Conservation (phyloP, 129 eudicot species). For the Centrapalus pauciflorus region DNA sequence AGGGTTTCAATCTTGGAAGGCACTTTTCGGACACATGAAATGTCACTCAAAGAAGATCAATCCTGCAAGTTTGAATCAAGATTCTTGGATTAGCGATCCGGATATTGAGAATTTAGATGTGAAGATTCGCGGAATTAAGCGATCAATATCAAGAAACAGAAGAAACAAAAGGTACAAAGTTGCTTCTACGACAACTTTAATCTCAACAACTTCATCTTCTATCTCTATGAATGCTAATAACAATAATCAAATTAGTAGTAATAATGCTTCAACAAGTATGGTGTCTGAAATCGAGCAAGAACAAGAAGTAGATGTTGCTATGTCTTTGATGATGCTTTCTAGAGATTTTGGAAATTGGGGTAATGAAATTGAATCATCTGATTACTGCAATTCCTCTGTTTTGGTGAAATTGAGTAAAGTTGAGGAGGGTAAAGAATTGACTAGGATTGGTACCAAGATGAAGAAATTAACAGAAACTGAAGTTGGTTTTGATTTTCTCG, state of each 20-base stretch:
- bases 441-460: slow-evolving; percentile 7
- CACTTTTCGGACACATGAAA: slow-evolving; percentile 89
- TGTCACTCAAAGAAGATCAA: slow-evolving; percentile 54
- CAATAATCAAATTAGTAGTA: slow-evolving; percentile 25
- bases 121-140: slow-evolving; percentile 23
- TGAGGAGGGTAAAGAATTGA: slow-evolving; percentile 27
- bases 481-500: slow-evolving; percentile 30
- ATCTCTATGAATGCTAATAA: slow-evolving; percentile 27
- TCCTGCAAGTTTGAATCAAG: slow-evolving; percentile 27
- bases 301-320: slow-evolving; percentile 74
- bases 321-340: slow-evolving; percentile 86
- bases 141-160: slow-evolving; percentile 39
- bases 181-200: slow-evolving; percentile 14
- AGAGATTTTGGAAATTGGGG: slow-evolving; percentile 51
- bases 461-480: neutral
- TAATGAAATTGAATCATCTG: slow-evolving; percentile 34
- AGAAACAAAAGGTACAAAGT: slow-evolving; percentile 44
- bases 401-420: slow-evolving; percentile 10
- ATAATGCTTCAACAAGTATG: slow-evolving; percentile 48
- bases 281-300: slow-evolving; percentile 64
- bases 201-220: slow-evolving; percentile 37
- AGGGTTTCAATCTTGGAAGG: slow-evolving; percentile 76
- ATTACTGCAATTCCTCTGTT: slow-evolving; percentile 34
- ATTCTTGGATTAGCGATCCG: slow-evolving; percentile 39
- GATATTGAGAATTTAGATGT: slow-evolving; percentile 32